Percentiles rank a stretch among this genome's conserved stretches.
These are phyloP conservation scores for Salisapilia sapeloensis DNA, from an alignment of 352 stramenopile species.

Conservation along the genomic window DNA sequence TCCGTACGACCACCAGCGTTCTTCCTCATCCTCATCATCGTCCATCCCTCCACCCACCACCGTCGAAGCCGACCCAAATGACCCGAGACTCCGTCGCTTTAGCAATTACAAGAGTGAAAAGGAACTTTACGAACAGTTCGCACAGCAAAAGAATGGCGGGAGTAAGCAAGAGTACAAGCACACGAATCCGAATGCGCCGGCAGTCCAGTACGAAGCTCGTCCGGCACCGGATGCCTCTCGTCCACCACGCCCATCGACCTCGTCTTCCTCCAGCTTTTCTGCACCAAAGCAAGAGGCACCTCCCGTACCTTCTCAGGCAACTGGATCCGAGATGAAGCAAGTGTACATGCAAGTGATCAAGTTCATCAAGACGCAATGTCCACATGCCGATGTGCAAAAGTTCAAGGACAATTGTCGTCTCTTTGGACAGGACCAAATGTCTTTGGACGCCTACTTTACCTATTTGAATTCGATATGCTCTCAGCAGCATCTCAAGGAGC, in stretches of 20 bases:
- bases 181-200: constrained; percentile 24
- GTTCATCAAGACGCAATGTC: constrained; percentile 55
- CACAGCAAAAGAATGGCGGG: constrained; percentile 14
- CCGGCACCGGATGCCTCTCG: constrained; percentile 14
- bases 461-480: constrained; percentile 76
- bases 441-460: constrained; percentile 62
- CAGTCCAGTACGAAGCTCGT: constrained; percentile 41
- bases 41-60: constrained; percentile 12
- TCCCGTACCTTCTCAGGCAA: constrained; percentile 27
- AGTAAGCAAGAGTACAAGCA: constrained; percentile 10
- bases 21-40: constrained; percentile 5
- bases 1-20: constrained; percentile 5
- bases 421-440: constrained; percentile 76
- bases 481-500: constrained; percentile 44
- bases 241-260: too few relatives aligned
- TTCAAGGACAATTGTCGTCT: constrained; percentile 83
- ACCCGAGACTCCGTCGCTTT: constrained; percentile 55
- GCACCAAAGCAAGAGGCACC: constrained; percentile 18
- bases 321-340: constrained; percentile 60
- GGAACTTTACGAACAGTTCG: constrained; percentile 69
- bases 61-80: constrained; percentile 9
- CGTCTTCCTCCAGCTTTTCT: too few relatives aligned
- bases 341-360: constrained; percentile 71
- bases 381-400: constrained; percentile 62
- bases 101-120: constrained; percentile 62